phyloP scores from a whole-genome alignment of 2,329 filamentous ascomycete genomes.

The Gaeumannomyces tritici region DNA sequence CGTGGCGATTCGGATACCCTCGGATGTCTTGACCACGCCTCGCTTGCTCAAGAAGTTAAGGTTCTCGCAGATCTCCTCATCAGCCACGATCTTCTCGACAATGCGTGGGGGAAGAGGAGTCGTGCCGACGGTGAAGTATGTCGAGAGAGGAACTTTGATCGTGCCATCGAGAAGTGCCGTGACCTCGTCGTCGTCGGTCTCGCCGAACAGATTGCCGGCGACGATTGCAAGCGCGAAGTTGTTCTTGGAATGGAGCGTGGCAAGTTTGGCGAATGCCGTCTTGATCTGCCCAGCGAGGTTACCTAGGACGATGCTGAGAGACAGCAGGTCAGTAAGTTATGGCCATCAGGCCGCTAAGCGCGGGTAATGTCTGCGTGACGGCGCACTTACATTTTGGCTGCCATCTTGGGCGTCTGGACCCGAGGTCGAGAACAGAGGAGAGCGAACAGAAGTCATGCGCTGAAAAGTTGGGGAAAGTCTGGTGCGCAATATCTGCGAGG shows the following conservation, averaged over 20 bases:
- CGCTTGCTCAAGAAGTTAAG: conserved; percentile 83
- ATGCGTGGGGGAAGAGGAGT: conserved; percentile 62
- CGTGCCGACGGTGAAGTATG: conserved; percentile 80
- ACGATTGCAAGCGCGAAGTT: conserved; percentile 78
- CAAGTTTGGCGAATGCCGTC: conserved; percentile 69
- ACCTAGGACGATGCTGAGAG: conserved; percentile 65
- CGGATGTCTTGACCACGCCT: conserved; percentile 78
- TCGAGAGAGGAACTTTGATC: conserved; percentile 67
- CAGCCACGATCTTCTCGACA: conserved; percentile 61
- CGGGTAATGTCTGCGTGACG: not conserved
- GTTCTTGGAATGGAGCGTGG: conserved; percentile 76
- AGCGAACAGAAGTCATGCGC: not conserved
- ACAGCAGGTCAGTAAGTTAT: conserved; percentile 8
- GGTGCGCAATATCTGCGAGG: not conserved
- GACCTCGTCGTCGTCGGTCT: conserved; percentile 49
- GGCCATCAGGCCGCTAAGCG: not conserved
- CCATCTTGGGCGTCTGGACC: not conserved
- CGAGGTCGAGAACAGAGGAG: not conserved
- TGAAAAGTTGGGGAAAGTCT: not conserved
- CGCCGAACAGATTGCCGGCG: conserved; percentile 71
- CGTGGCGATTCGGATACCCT: conserved; percentile 79
- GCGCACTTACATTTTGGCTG: conserved; percentile 7
- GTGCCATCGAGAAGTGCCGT: conserved; percentile 60
- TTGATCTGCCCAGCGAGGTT: conserved; percentile 71
- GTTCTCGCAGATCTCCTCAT: conserved; percentile 77